Base-by-base conservation (phyloP, 306 rosid genomes). In the Medicago lupulina region DNA sequence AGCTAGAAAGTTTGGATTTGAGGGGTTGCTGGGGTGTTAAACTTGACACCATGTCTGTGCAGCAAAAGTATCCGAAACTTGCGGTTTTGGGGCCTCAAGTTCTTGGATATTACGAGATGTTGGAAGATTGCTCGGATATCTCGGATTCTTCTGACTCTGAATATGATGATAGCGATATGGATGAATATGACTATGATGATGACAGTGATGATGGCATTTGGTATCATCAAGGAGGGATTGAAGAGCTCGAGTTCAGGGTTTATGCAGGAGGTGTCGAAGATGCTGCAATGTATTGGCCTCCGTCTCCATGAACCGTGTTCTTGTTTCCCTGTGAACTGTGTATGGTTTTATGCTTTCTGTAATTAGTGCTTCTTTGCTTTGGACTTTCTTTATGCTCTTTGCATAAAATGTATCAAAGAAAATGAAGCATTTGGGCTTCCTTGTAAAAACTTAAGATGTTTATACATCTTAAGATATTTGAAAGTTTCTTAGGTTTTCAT, bases 21-120 rank as follows among this genome's bases (percentile, higher is more conserved):
- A 85, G 99, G 84, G 99, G 99, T 4, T 92, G 97, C 78, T 92
- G 97, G 99, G 91, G 87, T 77, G 97, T 95, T 10, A 69, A 75
- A 70, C 84, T 92, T 3, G 97, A 92, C 16, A 87, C 70, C 79
- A 66, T 84, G 79, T 76, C 73, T 65, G 14, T 87, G 3, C 83
- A 86, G 55, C 91, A 95, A 78, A 85, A 82, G 49, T 86, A 81
- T 58, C 97, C 96, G 0, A 82, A 85, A 4, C 79, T 95, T 67
- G 84, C 78, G 81, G 83, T 95, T 6, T 55, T 95, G 82, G 98
- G 98, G 71, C 98, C 98, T 18, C 69, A 74, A 39, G 89, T 92
- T 9, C 41, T 79, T 4, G 98, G 82, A 4, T 34, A 34, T 34
- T 34, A 34, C 7, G 38, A 34, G 7, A 34, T 34, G 31, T 28